Percentiles rank a stretch among this genome's conserved stretches.
Evolutionary conservation across 2,329 filamentous ascomycete species (phyloP).

Genomic region (Gremmenia infestans): DNA sequence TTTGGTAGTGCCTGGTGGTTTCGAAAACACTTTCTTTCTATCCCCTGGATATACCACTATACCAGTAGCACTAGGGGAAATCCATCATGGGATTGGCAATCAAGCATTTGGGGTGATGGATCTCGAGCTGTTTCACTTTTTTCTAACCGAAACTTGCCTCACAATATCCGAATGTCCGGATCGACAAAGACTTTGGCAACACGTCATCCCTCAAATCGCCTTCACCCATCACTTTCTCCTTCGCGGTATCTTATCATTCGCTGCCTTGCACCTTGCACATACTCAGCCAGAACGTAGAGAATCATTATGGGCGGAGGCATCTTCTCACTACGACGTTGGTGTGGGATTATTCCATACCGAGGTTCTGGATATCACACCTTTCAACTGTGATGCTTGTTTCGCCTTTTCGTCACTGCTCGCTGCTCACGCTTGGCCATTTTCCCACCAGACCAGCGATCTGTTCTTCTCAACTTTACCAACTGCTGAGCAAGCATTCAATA

Average conservation of each 20-base stretch:
- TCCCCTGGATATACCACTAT: too few species aligned
- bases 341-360: conserved; percentile 8
- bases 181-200: conserved; percentile 11
- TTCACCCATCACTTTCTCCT: conserved; percentile 17
- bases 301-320: conserved; percentile 2
- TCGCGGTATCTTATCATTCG: conserved; percentile 15
- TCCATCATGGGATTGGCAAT: neutral
- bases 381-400: conserved; percentile 16
- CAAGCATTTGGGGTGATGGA: conserved; percentile 5
- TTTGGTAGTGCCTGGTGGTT: too few species aligned
- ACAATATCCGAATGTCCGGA: conserved; percentile 8
- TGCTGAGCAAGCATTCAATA: neutral
- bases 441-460: conserved; percentile 7
- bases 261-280: conserved; percentile 16
- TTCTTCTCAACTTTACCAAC: conserved; percentile 7
- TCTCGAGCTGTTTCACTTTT: conserved; percentile 20
- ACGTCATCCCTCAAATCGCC: conserved; percentile 13
- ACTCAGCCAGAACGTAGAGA: conserved; percentile 4
- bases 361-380: conserved; percentile 4
- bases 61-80: neutral
- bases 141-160: conserved; percentile 11
- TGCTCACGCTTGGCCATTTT: conserved; percentile 13
- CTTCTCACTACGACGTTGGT: conserved; percentile 8
- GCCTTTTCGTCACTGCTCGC: conserved; percentile 12
- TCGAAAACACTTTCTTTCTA: too few species aligned